These are phyloP conservation scores for Cyberlindnera misumaiensis DNA, from an alignment of 805 yeast genomes.

Conservation along the genomic window DNA sequence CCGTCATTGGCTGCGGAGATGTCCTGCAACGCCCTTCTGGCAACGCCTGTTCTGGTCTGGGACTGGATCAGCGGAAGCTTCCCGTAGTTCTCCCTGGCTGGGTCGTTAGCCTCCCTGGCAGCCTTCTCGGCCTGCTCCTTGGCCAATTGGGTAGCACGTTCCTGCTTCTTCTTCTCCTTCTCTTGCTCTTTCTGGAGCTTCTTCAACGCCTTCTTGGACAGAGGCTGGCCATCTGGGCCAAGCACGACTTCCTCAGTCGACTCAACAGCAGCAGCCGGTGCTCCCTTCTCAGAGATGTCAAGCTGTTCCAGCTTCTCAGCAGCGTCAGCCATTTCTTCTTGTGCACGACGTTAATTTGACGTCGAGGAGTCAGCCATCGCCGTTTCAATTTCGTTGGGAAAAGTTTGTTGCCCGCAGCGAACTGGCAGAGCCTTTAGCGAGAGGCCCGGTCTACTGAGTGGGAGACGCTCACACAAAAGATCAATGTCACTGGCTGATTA, in stretches of 20 bases:
- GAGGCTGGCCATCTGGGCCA: slow-evolving; percentile 75
- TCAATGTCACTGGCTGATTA: slow-evolving; percentile 41
- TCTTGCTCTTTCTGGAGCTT: slow-evolving; percentile 90
- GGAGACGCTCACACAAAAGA: too few species aligned
- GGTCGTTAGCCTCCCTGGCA: slow-evolving; percentile 71
- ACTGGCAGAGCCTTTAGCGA: too few species aligned
- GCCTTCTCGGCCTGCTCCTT: slow-evolving; percentile 67
- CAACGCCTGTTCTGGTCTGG: slow-evolving; percentile 58
- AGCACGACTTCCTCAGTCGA: slow-evolving; percentile 23
- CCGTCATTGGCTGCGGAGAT: slow-evolving; percentile 63
- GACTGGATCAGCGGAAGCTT: slow-evolving; percentile 75
- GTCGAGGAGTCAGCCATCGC: too few species aligned
- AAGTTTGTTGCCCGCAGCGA: too few species aligned
- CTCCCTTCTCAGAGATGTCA: slow-evolving; percentile 21
- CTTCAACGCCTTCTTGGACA: slow-evolving; percentile 91
- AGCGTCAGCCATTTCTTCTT: slow-evolving; percentile 13
- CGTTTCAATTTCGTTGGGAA: too few species aligned
- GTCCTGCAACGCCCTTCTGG: slow-evolving; percentile 51
- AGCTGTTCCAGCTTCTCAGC: slow-evolving; percentile 11
- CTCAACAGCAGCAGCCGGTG: slow-evolving; percentile 39
- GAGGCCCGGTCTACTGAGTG: too few species aligned
- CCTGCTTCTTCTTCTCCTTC: slow-evolving; percentile 89
- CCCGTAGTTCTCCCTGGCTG: slow-evolving; percentile 85
- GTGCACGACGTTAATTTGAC: too few species aligned
- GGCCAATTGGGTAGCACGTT: slow-evolving; percentile 82